Base-by-base conservation (phyloP, 2,329 filamentous ascomycete species). In the Aspergillus costaricaensis region DNA sequence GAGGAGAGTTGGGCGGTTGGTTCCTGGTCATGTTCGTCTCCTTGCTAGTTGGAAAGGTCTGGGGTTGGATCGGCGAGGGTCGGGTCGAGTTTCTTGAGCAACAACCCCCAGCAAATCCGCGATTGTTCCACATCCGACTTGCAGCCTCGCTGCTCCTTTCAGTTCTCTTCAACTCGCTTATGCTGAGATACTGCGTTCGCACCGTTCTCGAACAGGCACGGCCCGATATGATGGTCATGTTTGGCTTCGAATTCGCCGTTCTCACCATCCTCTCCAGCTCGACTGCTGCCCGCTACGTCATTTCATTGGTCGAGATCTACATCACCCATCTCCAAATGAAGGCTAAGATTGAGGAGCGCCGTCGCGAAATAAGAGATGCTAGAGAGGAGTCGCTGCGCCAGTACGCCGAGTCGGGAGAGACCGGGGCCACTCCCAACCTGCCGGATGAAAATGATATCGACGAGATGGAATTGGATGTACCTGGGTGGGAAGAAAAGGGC, bases 171-270 rank as follows among this genome's bases (percentile, higher is more conserved):
- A 90, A 96, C 72, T 74, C 88, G 23, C 89, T 85, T 73, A 87
- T 99, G 78, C 86, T 97, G 65, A 84, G 84, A 52, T 97, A 96
- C 75, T 89, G 90, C 60, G 83, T 96, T 62, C 86, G 88, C 27
- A 91, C 90, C 0, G 93, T 98, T 32, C 87, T 97, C 53, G 88
- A 91, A 60, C 88, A 96, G 73, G 91, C 94, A 2, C 85, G 90
- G n/a, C 92, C 94, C 0, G 95, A 96, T 61, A 98, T 99, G 91
- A 99, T 98, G 92, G 92, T 99, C 64, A 98, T 99, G 92, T 99
- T 99, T 72, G 87, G 96, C 5, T 99, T 99, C 69, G 95, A 99
- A 76, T 98, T 98, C 72, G 93, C 94, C 39, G 88, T 99, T 47
- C 80, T 98, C 62, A 84, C 87, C 2, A 89, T 96, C 9, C 88